These are phyloP conservation scores for Rhodotorula sp. DNA, from an alignment of 1,284 basidiomycete species.

Conservation along the genomic window DNA sequence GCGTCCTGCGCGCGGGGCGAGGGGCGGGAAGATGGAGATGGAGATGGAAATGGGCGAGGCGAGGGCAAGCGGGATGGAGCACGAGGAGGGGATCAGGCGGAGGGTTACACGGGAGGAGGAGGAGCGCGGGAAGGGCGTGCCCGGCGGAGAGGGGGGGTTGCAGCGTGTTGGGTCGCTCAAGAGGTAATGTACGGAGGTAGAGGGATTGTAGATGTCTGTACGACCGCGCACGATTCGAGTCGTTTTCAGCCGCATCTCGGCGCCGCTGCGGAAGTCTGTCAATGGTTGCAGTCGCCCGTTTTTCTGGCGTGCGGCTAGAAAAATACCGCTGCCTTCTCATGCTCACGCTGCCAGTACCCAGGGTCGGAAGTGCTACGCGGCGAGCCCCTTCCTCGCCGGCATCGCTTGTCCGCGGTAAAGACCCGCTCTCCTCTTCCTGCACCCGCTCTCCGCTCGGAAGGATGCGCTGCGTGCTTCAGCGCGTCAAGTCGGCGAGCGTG, in stretches of 20 bases:
- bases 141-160: not conserved
- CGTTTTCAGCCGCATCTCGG: no score
- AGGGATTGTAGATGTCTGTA: not conserved
- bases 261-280: no score
- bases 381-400: no score
- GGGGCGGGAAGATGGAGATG: not conserved
- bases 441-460: not conserved
- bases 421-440: not conserved
- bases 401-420: no score
- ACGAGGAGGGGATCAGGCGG: not conserved
- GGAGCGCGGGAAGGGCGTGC: not conserved
- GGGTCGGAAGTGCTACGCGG: no score
- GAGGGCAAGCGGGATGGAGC: not conserved
- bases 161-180: constrained; percentile 11
- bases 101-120: not conserved
- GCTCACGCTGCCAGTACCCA: no score
- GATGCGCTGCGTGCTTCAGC: constrained; percentile 35
- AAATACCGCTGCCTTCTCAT: no score
- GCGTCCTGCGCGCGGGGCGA: not conserved
- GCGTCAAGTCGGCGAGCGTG: constrained; percentile 22
- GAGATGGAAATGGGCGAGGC: not conserved
- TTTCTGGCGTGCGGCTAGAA: no score
- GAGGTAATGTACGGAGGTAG: constrained; percentile 4
- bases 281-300: no score
- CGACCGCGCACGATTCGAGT: not conserved